Evolutionary conservation across 139 green algal species (phyloP), one percentile per base, ranked within the genome.

Genomic region (Haematococcus lacustris): DNA sequence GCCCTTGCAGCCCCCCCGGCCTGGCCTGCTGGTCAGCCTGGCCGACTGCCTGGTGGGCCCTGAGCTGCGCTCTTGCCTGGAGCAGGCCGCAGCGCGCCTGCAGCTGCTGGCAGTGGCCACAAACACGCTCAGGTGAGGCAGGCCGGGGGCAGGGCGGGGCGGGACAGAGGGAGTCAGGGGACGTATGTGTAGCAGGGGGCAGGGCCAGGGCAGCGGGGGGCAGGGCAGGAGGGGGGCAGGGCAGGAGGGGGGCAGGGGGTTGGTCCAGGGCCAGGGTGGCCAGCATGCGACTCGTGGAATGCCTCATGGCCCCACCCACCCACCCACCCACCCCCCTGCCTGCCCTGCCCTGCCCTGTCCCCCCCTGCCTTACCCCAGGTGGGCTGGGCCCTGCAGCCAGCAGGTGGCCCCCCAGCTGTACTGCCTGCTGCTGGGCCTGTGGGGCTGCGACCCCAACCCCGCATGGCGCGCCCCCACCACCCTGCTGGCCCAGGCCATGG

Each of bases 361-460:
- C 47, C 47, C 47, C 13, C 47, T n/a, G 47, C 47, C 13, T 21
- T 57, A 57, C n/a, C n/a, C n/a, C n/a, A n/a, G n/a, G n/a, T 57
- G 47, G 21, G 59, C 59, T 35, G 59, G 26, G 28, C n/a, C 59
- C 7, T 7, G n/a, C n/a, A n/a, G n/a, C n/a, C n/a, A n/a, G n/a
- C n/a, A n/a, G n/a, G n/a, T n/a, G n/a, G n/a, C n/a, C 17, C 59
- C n/a, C 66, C 74, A 82, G 82, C 77, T 88, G 59, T 86, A 85
- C 71, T 70, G 76, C 7, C 73, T 84, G 40, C 78, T 91, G 76
- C 80, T 89, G 65, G 83, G 87, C 70, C 64, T 92, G 81, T 82
- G 81, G 40, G 85, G 72, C 60, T 66, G 80, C 39, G 70, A 86
- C 76, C 34, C 78, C 62, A 71, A 74, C 3, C 40, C 41, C 23